Evolutionary conservation across 2,329 filamentous ascomycete genomes (phyloP), one percentile per base, ranked within the genome.

Genomic region (Ceratocystis papillata): DNA sequence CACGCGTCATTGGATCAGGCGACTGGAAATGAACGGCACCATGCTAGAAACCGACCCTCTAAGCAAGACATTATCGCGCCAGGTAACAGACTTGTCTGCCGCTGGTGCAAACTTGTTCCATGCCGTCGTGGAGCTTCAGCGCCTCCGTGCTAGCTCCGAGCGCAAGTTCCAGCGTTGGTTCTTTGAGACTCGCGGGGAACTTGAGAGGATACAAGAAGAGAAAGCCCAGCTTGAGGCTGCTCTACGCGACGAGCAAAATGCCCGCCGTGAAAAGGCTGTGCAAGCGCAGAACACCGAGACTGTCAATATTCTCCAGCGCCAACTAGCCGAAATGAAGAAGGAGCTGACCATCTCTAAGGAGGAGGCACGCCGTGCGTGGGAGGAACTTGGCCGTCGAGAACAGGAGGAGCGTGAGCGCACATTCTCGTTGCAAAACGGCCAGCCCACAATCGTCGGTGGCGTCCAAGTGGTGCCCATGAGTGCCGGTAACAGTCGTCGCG

Each of bases 151-250:
- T 46, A 96, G 91, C 66, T 97, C 93, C 0, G 94, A 99, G 76
- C 86, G 94, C 69, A 97, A 97, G 74, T 99, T 99, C 72, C 94
- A 99, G 76, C 84, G 94, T 63, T 99, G 94, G 94, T 97, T 97
- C 77, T 96, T 96, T 71, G 94, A 99, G 74, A 96, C 92, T 6
- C 83, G 92, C 63, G 83, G 87, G 41, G 92, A 97, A 70, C 85
- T 96, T 70, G 94, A 97, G 77, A 86, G 88, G 33, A 83, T 87
- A 62, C 87, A 89, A 70, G 94, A 97, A 75, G 80, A 88, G 46
- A 89, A 90, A 66, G 91, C 85, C 2, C 84, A 92, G 73, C 77
- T 96, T n/a, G 87, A 95, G 72, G 80, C 81, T 44, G 83, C 86
- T 50, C 77, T 96, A n/a, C 82, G 87, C 57, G 81, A 85, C 48